These are phyloP conservation scores for Pestalotiopsis fici DNA, from an alignment of 2,329 filamentous ascomycete genomes.

Conservation along the genomic window DNA sequence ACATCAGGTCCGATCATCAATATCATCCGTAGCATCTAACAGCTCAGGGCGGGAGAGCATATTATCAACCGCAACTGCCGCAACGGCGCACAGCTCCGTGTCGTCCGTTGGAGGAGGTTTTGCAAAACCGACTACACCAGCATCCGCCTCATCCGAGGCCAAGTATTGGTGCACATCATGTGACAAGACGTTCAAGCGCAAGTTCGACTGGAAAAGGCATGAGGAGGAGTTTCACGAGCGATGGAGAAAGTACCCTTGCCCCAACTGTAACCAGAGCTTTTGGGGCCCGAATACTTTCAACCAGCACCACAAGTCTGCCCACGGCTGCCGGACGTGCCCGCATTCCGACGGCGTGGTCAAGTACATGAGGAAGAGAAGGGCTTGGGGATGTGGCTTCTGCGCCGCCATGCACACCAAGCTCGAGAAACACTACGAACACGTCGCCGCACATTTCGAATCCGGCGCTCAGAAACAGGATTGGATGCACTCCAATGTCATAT, in stretches of 20 bases:
- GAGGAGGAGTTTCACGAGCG: constrained; percentile 72
- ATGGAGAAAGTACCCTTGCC: constrained; percentile 67
- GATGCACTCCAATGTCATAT: constrained; percentile 70
- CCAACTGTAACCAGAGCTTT: constrained; percentile 69
- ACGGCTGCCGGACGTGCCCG: constrained; percentile 65
- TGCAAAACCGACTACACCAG: constrained; percentile 13
- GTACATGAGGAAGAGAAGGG: constrained; percentile 64
- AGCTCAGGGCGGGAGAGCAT: constrained; percentile 31
- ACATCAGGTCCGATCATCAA: constrained; percentile 27
- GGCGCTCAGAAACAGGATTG: constrained; percentile 65
- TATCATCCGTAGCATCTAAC: constrained; percentile 29
- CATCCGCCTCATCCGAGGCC: constrained; percentile 20
- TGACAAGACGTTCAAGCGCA: constrained; percentile 67
- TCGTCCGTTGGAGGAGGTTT: constrained; percentile 21
- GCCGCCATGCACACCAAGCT: constrained; percentile 62
- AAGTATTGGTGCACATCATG: constrained; percentile 44
- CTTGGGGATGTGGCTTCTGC: constrained; percentile 71
- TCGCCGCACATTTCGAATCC: constrained; percentile 66
- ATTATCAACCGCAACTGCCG: constrained; percentile 28
- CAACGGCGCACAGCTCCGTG: constrained; percentile 28
- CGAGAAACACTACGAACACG: constrained; percentile 68
- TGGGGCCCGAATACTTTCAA: constrained; percentile 70
- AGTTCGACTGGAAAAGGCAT: constrained; percentile 71
- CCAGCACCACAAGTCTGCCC: constrained; percentile 67
- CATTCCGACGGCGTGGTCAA: constrained; percentile 66